Conservation (phyloP, 1,284 basidiomycete genomes). For the Ustilago shanxiensis region DNA sequence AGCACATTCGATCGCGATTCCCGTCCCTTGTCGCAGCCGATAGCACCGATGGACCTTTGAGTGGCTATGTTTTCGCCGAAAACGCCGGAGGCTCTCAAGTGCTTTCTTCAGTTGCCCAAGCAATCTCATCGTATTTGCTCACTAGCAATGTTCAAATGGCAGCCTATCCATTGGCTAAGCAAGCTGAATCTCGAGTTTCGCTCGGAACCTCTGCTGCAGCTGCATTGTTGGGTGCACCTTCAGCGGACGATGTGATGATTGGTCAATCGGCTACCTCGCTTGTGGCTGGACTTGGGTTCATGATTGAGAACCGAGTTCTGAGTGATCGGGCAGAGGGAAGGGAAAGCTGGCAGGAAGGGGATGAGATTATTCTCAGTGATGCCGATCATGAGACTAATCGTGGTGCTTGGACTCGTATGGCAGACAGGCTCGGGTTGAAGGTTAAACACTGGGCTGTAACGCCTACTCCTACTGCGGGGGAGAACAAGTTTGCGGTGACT, state of each 20-base stretch:
- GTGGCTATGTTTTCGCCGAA: slow-evolving; percentile 75
- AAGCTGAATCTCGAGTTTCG: slow-evolving; percentile 74
- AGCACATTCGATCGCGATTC: slow-evolving; percentile 18
- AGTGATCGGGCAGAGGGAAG: slow-evolving; percentile 72
- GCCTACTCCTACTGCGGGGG: slow-evolving; percentile 57
- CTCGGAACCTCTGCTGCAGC: slow-evolving; percentile 75
- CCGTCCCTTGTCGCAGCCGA: slow-evolving; percentile 27
- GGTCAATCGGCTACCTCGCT: slow-evolving; percentile 71
- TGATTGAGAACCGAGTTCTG: slow-evolving; percentile 37
- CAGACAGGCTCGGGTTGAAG: slow-evolving; percentile 74
- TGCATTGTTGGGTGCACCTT: slow-evolving; percentile 77
- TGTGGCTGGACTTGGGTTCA: slow-evolving; percentile 31
- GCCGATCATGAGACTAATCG: slow-evolving; percentile 85
- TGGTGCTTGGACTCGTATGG: slow-evolving; percentile 83
- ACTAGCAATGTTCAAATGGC: slow-evolving; percentile 81
- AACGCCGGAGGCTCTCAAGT: slow-evolving; percentile 83
- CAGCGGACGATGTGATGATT: slow-evolving; percentile 77
- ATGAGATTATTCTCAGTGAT: slow-evolving; percentile 79
- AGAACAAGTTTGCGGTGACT: slow-evolving; percentile 75
- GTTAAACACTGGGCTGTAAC: slow-evolving; percentile 77
- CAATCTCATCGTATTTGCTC: slow-evolving; percentile 78
- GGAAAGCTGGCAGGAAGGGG: slow-evolving; percentile 76
- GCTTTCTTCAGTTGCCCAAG: slow-evolving; percentile 73
- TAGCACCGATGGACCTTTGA: neutral
- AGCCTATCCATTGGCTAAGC: slow-evolving; percentile 75